Conservation (phyloP, 192 early-diverging fungal genomes). For the Phycomyces nitens region DNA sequence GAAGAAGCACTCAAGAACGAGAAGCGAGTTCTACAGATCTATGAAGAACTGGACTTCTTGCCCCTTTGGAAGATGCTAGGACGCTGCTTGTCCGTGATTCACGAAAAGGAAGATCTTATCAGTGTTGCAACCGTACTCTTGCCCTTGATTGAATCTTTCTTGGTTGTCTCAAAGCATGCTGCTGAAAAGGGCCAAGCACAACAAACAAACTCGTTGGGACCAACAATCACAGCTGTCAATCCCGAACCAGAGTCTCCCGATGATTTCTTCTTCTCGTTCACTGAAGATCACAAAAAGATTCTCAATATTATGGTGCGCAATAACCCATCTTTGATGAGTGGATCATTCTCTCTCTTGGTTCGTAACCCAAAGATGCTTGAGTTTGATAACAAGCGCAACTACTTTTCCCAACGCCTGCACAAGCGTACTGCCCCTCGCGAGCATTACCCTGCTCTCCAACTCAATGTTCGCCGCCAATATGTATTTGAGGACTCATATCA, state of each 20-base stretch:
- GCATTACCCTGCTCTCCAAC: constrained; percentile 69
- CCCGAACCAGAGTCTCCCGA: constrained; percentile 12
- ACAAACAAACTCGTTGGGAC: neutral
- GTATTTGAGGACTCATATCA: constrained; percentile 98
- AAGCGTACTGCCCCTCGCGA: constrained; percentile 64
- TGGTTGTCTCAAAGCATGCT: constrained; percentile 96
- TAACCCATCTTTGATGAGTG: constrained; percentile 92
- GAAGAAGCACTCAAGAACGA: constrained; percentile 37
- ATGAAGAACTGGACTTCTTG: constrained; percentile 51
- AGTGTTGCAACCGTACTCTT: constrained; percentile 90
- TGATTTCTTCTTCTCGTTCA: constrained; percentile 85
- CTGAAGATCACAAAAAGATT: constrained; percentile 92
- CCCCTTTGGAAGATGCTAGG: constrained; percentile 80
- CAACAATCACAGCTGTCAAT: neutral
- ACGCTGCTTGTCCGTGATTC: constrained; percentile 65
- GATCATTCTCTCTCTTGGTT: constrained; percentile 95
- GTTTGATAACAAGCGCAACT: constrained; percentile 99
- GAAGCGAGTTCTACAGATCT: constrained; percentile 46
- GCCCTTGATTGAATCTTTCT: constrained; percentile 94
- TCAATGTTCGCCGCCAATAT: constrained; percentile 88
- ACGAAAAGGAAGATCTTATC: constrained; percentile 74
- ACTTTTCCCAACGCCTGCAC: constrained; percentile 93
- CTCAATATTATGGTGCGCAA: constrained; percentile 97
- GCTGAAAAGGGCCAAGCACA: constrained; percentile 31
- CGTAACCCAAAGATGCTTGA: constrained; percentile 96